Evolutionary conservation across 2,329 filamentous ascomycete species (phyloP).

Genomic region (Colletotrichum tropicicola): DNA sequence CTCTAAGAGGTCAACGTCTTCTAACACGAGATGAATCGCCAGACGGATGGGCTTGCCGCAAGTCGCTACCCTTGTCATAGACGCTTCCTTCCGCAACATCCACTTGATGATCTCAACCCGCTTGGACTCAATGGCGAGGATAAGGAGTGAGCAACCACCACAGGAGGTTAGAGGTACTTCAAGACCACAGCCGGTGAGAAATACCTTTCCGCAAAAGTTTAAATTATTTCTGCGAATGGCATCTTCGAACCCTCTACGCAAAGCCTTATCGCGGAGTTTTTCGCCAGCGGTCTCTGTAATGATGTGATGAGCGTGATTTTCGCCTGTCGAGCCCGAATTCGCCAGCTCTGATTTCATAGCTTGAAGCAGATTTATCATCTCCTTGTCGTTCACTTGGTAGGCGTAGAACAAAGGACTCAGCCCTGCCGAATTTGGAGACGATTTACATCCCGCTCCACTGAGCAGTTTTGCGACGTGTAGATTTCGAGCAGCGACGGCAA

Average conservation of each 20-base stretch:
- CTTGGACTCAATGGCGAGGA: not conserved
- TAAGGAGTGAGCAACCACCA: not conserved
- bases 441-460: not conserved
- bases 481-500: not conserved
- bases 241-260: not conserved
- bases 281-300: not conserved
- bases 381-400: not conserved
- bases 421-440: not conserved
- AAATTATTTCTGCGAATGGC: not conserved
- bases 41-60: rapidly evolving
- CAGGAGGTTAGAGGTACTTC: not conserved
- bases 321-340: too few relatives aligned
- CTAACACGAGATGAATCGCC: not conserved
- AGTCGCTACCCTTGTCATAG: not conserved
- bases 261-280: not conserved
- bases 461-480: not conserved
- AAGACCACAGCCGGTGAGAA: not conserved
- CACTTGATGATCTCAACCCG: not conserved
- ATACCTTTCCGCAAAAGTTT: not conserved
- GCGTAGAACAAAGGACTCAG: not conserved
- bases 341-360: too few relatives aligned
- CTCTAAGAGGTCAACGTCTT: rapidly evolving
- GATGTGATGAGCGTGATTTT: not conserved
- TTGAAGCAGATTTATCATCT: not conserved
- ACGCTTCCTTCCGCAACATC: not conserved